Percentiles rank a stretch among this genome's conserved stretches.
These are phyloP conservation scores for Herpetomonas tarakana DNA, from an alignment of 208 protist species.

Conservation along the genomic window DNA sequence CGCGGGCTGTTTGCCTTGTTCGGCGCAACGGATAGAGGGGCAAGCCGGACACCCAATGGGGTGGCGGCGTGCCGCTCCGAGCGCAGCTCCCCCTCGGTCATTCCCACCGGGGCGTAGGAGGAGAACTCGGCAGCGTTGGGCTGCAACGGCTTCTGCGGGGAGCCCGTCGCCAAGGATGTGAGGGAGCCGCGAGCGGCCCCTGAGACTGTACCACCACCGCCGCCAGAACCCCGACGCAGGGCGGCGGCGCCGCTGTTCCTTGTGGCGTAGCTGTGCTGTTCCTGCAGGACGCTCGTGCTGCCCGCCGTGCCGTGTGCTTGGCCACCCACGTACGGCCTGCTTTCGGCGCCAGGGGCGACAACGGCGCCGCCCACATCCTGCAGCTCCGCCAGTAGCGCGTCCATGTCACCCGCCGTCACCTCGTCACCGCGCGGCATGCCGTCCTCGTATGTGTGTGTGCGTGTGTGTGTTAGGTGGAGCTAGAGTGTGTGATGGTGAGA, in stretches of 20 bases:
- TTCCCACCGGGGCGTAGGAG: neutral
- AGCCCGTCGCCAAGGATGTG: neutral
- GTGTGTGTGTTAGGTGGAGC: too few relatives aligned
- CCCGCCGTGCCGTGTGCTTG: conserved; percentile 12
- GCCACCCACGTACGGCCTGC: conserved; percentile 5
- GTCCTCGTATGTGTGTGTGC: too few relatives aligned
- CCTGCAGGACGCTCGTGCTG: conserved; percentile 5
- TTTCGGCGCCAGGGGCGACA: conserved; percentile 1
- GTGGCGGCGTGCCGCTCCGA: conserved; percentile 2
- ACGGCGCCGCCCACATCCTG: conserved; percentile 29
- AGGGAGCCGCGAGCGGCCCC: neutral
- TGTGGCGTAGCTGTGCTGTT: neutral
- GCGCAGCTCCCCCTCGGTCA: neutral
- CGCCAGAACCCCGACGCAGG: neutral
- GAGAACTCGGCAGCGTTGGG: neutral
- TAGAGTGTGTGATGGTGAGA: too few relatives aligned
- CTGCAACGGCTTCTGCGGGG: too few relatives aligned
- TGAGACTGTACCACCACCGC: neutral
- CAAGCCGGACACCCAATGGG: conserved; percentile 2
- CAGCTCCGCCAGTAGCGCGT: conserved; percentile 63
- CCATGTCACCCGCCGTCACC: conserved; percentile 36
- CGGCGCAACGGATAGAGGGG: too few relatives aligned
- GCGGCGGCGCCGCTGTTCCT: neutral
- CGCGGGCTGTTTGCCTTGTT: too few relatives aligned
- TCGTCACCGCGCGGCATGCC: conserved; percentile 4